Percentiles rank a stretch among this genome's conserved stretches.
phyloP scores from a whole-genome alignment of 805 yeast genomes.

The Candida multigemmis region DNA sequence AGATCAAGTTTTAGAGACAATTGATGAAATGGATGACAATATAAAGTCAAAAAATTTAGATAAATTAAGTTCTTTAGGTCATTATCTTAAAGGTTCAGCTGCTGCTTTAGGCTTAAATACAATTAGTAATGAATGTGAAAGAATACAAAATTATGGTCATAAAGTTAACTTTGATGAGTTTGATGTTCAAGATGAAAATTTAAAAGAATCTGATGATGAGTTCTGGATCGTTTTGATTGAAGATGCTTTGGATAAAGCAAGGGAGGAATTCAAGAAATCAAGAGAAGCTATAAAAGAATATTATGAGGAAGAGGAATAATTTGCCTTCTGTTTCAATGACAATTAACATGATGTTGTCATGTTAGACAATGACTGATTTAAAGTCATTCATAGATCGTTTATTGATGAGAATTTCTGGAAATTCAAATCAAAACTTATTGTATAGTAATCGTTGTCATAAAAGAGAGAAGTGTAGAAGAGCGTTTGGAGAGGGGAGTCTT shows the following conservation, averaged over 20 bases:
- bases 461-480: too few relatives aligned
- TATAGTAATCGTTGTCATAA: too few relatives aligned
- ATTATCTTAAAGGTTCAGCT: constrained; percentile 90
- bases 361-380: too few relatives aligned
- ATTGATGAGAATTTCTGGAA: too few relatives aligned
- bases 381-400: too few relatives aligned
- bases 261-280: constrained; percentile 41
- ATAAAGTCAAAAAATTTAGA: constrained; percentile 39
- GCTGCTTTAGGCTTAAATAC: constrained; percentile 83
- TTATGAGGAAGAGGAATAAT: constrained; percentile 28
- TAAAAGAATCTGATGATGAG: constrained; percentile 14
- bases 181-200: constrained; percentile 1
- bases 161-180: constrained; percentile 32
- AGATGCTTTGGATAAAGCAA: constrained; percentile 46
- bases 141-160: constrained; percentile 85
- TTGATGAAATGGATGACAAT: constrained; percentile 58
- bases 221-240: constrained; percentile 36
- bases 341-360: too few relatives aligned
- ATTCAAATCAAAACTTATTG: too few relatives aligned
- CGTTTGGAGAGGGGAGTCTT: too few relatives aligned
- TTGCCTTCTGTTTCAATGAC: too few relatives aligned
- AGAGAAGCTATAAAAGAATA: constrained; percentile 43
- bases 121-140: constrained; percentile 82
- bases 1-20: constrained; percentile 81
- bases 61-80: constrained; percentile 71